Conservation (phyloP, 1,284 basidiomycete genomes). For the Leccinum fallax region DNA sequence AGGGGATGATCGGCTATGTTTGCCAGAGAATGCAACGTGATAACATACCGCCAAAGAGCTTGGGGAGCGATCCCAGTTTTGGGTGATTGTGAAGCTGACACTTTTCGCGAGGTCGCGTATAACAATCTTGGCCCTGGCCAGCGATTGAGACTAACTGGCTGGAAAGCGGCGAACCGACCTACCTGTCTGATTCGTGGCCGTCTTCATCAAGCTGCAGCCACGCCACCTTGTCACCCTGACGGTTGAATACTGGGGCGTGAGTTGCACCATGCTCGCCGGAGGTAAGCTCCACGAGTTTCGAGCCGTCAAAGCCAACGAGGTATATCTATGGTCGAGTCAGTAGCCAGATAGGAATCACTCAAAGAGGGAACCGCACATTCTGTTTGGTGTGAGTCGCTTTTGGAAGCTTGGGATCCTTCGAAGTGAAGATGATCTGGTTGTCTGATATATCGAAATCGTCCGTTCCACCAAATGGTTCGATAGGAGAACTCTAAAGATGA, state of each 20-base stretch:
- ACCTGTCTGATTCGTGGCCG: conserved; percentile 86
- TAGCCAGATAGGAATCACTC: not conserved
- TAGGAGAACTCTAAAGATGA: conserved; percentile 59
- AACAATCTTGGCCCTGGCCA: conserved; percentile 66
- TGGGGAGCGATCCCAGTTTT: conserved; percentile 83
- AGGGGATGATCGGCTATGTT: not conserved
- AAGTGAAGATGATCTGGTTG: conserved; percentile 75
- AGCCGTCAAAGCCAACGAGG: conserved; percentile 54
- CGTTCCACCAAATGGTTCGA: conserved; percentile 80
- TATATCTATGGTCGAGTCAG: conserved; percentile 54
- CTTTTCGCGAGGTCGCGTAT: conserved; percentile 72
- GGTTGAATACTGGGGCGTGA: conserved; percentile 67
- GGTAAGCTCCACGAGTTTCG: conserved; percentile 66
- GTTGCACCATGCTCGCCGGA: conserved; percentile 84
- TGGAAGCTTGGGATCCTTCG: conserved; percentile 77
- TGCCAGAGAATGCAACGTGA: not conserved
- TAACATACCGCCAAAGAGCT: conserved; percentile 34
- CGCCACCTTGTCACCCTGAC: conserved; percentile 69
- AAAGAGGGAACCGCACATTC: conserved; percentile 47
- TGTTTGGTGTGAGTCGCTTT: conserved; percentile 81
- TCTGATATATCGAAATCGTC: conserved; percentile 78
- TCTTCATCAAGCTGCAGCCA: conserved; percentile 88
- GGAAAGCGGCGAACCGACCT: conserved; percentile 9
- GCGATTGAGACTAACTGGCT: not conserved
- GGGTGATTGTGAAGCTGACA: conserved; percentile 71